A percentile compares a stretch with the other conserved stretches of the same genome.
Evolutionary conservation across 306 rosid species (phyloP).

Genomic region (Datisca glomerata): DNA sequence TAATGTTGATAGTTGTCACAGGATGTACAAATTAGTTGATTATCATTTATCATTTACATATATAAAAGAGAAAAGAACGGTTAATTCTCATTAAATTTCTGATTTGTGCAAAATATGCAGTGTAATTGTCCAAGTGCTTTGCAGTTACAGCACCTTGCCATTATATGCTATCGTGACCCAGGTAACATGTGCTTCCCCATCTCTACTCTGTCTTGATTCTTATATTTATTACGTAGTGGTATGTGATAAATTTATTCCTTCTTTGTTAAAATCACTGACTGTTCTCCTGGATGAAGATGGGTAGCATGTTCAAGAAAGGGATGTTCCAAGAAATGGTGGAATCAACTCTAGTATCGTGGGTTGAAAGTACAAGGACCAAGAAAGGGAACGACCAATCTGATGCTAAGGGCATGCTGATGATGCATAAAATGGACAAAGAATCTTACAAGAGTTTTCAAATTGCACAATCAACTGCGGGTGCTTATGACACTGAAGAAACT

Average conservation of each 20-base stretch:
- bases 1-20: neutral
- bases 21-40: neutral
- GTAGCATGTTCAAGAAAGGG: conserved; percentile 30
- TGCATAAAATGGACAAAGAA: conserved; percentile 17
- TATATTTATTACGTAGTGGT: neutral
- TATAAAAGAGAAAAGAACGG: neutral
- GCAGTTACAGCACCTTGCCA: conserved; percentile 88
- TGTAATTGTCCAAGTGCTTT: conserved; percentile 78
- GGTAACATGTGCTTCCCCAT: conserved; percentile 25
- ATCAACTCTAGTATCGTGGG: neutral
- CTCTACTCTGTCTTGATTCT: neutral
- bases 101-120: conserved; percentile 18
- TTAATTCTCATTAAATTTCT: neutral
- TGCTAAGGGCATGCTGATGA: neutral
- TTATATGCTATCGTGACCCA: conserved; percentile 64
- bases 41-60: neutral
- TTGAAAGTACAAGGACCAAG: neutral
- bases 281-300: conserved; percentile 48
- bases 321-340: neutral
- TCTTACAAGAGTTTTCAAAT: conserved; percentile 19
- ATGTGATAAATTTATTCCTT: neutral
- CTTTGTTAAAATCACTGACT: neutral
- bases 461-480: conserved; percentile 23
- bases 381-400: neutral
- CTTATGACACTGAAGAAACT: neutral